These are phyloP conservation scores for Phytophthora hibernalis DNA, from an alignment of 352 stramenopile species.

Conservation along the genomic window DNA sequence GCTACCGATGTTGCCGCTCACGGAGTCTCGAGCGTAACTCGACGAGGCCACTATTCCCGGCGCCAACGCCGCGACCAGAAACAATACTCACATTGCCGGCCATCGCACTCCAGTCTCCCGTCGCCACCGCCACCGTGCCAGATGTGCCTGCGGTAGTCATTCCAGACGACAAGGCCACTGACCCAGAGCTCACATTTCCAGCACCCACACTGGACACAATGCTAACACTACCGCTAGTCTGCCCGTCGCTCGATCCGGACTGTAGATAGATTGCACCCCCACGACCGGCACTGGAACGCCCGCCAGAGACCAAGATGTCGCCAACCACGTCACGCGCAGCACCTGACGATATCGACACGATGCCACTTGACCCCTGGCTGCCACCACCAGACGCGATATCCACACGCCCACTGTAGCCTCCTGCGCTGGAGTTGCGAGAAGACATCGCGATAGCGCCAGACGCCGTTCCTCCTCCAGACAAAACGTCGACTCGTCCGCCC, in stretches of 20 bases:
- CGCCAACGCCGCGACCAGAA: slow-evolving; percentile 7
- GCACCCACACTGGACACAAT: slow-evolving; percentile 14
- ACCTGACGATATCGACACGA: slow-evolving; percentile 34
- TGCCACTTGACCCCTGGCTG: slow-evolving; percentile 31
- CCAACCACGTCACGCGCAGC: slow-evolving; percentile 23
- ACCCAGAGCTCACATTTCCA: slow-evolving; percentile 20
- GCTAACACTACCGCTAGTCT: slow-evolving; percentile 22
- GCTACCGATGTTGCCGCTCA: slow-evolving; percentile 17
- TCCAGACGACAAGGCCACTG: slow-evolving; percentile 18
- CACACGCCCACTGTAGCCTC: slow-evolving; percentile 18
- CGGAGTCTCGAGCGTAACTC: slow-evolving; percentile 16
- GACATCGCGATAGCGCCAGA: slow-evolving; percentile 21
- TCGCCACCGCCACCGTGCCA: slow-evolving; percentile 8
- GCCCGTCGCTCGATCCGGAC: slow-evolving; percentile 27
- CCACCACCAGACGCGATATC: slow-evolving; percentile 29
- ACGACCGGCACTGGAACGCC: slow-evolving; percentile 20
- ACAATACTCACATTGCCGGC: slow-evolving; percentile 9
- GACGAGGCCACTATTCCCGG: slow-evolving; percentile 4
- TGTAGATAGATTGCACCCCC: slow-evolving; percentile 24
- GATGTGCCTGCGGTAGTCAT: slow-evolving; percentile 3
- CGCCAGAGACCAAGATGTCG: slow-evolving; percentile 28
- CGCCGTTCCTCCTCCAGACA: slow-evolving; percentile 21
- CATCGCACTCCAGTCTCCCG: slow-evolving; percentile 4
- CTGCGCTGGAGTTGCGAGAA: slow-evolving; percentile 28
- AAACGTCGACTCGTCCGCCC: slow-evolving; percentile 17